Percentiles rank a stretch among this genome's conserved stretches.
Evolutionary conservation across 176 grass and related monocot genomes (phyloP).

Genomic region (Tillandsia leiboldiana): DNA sequence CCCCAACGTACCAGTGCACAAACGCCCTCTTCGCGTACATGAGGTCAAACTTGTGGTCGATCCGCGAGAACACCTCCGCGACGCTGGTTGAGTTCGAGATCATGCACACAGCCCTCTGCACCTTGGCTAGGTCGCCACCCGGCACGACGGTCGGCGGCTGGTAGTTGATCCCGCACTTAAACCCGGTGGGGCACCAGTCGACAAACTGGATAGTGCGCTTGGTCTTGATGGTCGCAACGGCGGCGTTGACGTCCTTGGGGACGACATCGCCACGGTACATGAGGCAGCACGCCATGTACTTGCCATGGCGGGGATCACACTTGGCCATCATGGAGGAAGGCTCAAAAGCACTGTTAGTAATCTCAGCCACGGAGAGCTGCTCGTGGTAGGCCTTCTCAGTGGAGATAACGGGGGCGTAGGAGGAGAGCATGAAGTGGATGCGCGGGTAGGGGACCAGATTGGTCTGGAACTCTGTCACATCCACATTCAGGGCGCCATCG

Average conservation of each 20-base stretch:
- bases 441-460: slow-evolving; percentile 78
- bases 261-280: slow-evolving; percentile 90
- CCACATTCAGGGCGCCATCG: slow-evolving; percentile 76
- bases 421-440: slow-evolving; percentile 86
- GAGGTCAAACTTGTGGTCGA: slow-evolving; percentile 82
- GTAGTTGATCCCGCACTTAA: slow-evolving; percentile 90
- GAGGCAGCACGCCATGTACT: slow-evolving; percentile 87
- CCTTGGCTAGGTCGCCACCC: slow-evolving; percentile 67
- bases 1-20: slow-evolving; percentile 44
- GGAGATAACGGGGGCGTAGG: slow-evolving; percentile 70
- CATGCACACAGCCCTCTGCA: slow-evolving; percentile 77
- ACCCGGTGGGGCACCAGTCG: slow-evolving; percentile 80
- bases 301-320: slow-evolving; percentile 58
- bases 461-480: slow-evolving; percentile 81
- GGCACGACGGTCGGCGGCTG: slow-evolving; percentile 69
- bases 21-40: slow-evolving; percentile 79
- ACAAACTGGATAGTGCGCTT: slow-evolving; percentile 86
- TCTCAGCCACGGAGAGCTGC: slow-evolving; percentile 73
- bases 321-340: slow-evolving; percentile 84
- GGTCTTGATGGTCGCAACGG: slow-evolving; percentile 74
- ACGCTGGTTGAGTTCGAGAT: slow-evolving; percentile 87
- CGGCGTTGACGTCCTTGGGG: slow-evolving; percentile 75
- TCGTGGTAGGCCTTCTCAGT: slow-evolving; percentile 65
- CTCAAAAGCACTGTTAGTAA: slow-evolving; percentile 81
- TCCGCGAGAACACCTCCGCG: slow-evolving; percentile 69